These are phyloP conservation scores for Aspergillus sp. DNA, from an alignment of 2,329 filamentous ascomycete species.

Conservation along the genomic window DNA sequence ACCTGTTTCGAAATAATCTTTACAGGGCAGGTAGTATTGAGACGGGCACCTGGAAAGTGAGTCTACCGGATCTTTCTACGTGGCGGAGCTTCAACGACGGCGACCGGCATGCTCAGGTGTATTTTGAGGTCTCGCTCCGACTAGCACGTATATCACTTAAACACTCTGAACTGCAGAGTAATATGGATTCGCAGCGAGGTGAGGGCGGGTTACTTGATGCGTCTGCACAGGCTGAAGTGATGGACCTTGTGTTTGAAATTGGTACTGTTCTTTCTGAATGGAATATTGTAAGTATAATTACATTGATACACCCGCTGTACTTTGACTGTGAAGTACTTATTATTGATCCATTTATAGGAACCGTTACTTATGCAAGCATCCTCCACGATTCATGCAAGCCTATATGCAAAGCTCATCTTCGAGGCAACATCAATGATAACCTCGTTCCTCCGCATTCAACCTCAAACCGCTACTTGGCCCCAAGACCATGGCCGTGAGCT, in stretches of 20 bases:
- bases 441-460: neutral
- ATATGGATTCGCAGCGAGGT: no score
- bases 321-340: fast-evolving
- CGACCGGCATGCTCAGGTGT: neutral
- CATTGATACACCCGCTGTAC: no score
- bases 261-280: neutral
- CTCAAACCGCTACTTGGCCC: neutral
- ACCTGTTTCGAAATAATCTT: neutral
- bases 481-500: neutral
- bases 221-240: neutral
- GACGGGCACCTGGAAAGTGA: neutral
- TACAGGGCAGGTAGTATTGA: neutral
- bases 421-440: neutral
- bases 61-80: neutral
- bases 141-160: neutral
- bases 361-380: neutral
- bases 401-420: neutral
- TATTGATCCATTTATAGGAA: neutral
- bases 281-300: neutral
- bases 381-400: neutral
- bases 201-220: neutral
- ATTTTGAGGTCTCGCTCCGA: neutral
- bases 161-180: neutral
- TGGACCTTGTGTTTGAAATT: neutral
- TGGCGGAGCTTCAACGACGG: neutral